A percentile compares a stretch with the other conserved stretches of the same genome.
Evolutionary conservation across 768 basidiomycete genomes (phyloP).

Genomic region (Russula compacta): DNA sequence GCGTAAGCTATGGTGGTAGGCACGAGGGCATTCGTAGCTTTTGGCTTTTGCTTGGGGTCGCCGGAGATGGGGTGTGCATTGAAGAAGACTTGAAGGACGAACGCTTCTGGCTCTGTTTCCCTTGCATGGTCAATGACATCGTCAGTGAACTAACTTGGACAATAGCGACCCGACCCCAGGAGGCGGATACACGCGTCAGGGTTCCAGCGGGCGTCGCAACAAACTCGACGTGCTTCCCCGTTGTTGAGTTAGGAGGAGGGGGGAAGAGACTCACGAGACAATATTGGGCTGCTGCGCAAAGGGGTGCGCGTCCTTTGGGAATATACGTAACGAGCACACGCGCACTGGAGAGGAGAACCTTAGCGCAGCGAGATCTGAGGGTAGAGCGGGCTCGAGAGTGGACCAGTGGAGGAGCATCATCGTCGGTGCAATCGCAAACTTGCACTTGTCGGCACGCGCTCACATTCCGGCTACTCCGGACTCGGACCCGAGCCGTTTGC

Average conservation of each 20-base stretch:
- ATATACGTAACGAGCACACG: conserved; percentile 59
- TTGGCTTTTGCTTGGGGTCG: conserved; percentile 47
- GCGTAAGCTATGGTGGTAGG: conserved; percentile 65
- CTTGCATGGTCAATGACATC: conserved; percentile 28
- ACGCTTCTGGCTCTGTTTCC: conserved; percentile 60
- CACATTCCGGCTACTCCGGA: no score
- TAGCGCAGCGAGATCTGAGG: conserved; percentile 54
- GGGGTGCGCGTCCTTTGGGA: conserved; percentile 54
- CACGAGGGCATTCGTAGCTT: conserved; percentile 60
- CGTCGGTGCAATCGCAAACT: no score
- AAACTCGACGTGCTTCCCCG: not conserved
- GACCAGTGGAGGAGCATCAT: conserved; percentile 50
- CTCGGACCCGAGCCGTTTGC: no score
- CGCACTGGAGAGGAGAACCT: conserved; percentile 62
- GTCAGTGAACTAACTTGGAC: not conserved
- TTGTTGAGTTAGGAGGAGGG: no score
- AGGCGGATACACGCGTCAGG: not conserved
- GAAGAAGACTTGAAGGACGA: conserved; percentile 68
- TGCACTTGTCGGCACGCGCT: no score
- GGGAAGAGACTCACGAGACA: conserved; percentile 41
- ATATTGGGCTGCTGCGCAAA: conserved; percentile 53
- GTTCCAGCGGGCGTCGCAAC: not conserved
- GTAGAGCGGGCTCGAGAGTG: conserved; percentile 48
- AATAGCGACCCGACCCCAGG: not conserved
- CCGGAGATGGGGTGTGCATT: conserved; percentile 50